Conservation (phyloP, 305 asterid genomes). For the Solanum hybrid region DNA sequence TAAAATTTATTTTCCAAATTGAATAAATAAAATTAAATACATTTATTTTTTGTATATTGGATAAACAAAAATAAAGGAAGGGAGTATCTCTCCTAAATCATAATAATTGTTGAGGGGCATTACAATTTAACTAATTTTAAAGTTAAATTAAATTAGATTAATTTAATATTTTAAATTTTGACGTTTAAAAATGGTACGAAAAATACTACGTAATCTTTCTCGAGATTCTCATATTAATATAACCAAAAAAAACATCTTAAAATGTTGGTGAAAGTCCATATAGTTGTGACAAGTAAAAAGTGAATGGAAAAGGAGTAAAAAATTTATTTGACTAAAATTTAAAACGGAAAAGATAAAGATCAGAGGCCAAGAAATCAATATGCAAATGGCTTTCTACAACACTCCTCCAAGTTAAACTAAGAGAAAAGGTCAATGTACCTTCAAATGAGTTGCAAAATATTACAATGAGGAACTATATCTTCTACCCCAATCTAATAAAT, state of each 20-base stretch:
- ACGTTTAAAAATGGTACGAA: rapidly evolving
- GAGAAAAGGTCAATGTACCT: background rate
- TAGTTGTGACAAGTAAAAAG: background rate
- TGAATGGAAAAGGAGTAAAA: background rate
- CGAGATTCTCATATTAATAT: background rate
- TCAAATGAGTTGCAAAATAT: background rate
- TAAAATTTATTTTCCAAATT: background rate
- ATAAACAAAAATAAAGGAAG: background rate
- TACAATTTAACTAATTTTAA: background rate
- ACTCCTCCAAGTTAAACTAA: background rate
- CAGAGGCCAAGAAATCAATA: background rate
- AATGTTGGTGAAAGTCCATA: background rate
- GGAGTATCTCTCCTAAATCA: background rate
- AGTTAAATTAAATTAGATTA: background rate
- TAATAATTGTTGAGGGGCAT: background rate
- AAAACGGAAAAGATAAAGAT: background rate
- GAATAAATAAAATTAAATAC: background rate
- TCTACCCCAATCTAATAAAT: background rate
- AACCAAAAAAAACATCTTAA: background rate
- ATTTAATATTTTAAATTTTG: background rate
- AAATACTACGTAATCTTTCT: background rate
- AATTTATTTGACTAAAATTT: background rate
- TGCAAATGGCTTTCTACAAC: background rate
- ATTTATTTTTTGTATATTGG: background rate
- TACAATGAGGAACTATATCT: background rate